Evolutionary conservation across 495 filamentous ascomycete genomes (phyloP).

Genomic region (Lindgomyces ingoldianus): DNA sequence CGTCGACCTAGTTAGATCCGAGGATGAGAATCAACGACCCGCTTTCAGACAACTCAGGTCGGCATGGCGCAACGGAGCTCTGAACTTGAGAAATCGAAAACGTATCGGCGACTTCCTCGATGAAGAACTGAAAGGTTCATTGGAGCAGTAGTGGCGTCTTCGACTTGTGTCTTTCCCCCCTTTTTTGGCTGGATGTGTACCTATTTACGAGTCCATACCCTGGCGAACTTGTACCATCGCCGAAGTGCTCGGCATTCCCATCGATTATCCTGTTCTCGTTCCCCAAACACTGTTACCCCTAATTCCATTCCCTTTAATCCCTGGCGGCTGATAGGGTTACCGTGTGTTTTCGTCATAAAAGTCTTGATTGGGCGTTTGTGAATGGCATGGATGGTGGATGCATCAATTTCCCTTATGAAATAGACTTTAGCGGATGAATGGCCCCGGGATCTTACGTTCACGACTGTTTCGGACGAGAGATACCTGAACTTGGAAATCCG

Average conservation of each 20-base stretch:
- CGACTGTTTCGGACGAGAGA: constrained; percentile 27
- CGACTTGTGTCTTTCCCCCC: background rate
- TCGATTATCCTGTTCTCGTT: too few relatives aligned
- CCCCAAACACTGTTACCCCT: constrained; percentile 9
- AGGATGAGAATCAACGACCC: constrained; percentile 46
- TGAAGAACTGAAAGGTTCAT: constrained; percentile 21
- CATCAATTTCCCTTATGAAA: constrained; percentile 27
- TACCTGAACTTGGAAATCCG: constrained; percentile 33
- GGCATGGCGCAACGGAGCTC: constrained; percentile 55
- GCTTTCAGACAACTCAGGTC: constrained; percentile 55
- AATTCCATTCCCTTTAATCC: constrained; percentile 17
- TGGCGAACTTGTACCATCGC: background rate
- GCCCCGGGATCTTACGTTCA: constrained; percentile 21
- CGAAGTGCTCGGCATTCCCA: background rate
- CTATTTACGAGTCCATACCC: constrained; percentile 15
- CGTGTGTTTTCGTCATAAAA: constrained; percentile 24
- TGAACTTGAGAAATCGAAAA: constrained; percentile 59
- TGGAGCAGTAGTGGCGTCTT: constrained; percentile 15
- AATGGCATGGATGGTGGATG: constrained; percentile 32
- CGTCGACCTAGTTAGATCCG: constrained; percentile 52
- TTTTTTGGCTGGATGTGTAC: constrained; percentile 14
- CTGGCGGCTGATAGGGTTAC: constrained; percentile 6
- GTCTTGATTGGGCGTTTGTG: constrained; percentile 27
- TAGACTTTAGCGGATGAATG: constrained; percentile 33
- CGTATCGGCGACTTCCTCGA: constrained; percentile 51